Evolutionary conservation across 208 protist species (phyloP).

Genomic region (Wallacemonas collosoma): DNA sequence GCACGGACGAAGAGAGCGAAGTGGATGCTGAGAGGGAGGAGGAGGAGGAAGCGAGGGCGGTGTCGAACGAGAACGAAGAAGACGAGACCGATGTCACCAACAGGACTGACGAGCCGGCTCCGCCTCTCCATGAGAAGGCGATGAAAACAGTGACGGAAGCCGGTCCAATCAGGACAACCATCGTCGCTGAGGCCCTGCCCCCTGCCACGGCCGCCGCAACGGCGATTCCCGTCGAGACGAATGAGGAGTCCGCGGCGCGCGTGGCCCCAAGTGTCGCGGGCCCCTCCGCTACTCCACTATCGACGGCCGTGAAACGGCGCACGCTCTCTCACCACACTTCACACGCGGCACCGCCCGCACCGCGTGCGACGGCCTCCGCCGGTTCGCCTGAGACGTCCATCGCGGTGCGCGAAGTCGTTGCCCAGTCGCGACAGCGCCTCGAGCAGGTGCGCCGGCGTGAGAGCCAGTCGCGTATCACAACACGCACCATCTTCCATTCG

Average conservation of each 20-base stretch:
- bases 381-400: too few relatives aligned
- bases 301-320: too few relatives aligned
- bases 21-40: not conserved
- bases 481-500: not conserved
- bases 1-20: too few relatives aligned
- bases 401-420: conserved; percentile 19
- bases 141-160: too few relatives aligned
- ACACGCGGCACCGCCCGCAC: not conserved
- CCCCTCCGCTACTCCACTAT: too few relatives aligned
- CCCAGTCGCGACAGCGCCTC: conserved; percentile 30
- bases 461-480: not conserved
- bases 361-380: too few relatives aligned
- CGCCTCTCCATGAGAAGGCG: too few relatives aligned
- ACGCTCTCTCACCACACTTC: not conserved
- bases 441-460: conserved; percentile 22
- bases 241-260: too few relatives aligned
- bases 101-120: too few relatives aligned
- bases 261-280: too few relatives aligned
- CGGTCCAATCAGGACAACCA: not conserved
- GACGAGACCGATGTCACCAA: not conserved
- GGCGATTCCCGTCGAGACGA: not conserved
- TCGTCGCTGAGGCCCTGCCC: not conserved
- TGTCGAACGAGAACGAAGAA: not conserved
- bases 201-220: not conserved
- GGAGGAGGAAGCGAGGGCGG: conserved; percentile 16